A percentile compares a stretch with the other conserved stretches of the same genome.
Evolutionary conservation across 495 filamentous ascomycete genomes (phyloP).

Genomic region (Penicillium odoratum): DNA sequence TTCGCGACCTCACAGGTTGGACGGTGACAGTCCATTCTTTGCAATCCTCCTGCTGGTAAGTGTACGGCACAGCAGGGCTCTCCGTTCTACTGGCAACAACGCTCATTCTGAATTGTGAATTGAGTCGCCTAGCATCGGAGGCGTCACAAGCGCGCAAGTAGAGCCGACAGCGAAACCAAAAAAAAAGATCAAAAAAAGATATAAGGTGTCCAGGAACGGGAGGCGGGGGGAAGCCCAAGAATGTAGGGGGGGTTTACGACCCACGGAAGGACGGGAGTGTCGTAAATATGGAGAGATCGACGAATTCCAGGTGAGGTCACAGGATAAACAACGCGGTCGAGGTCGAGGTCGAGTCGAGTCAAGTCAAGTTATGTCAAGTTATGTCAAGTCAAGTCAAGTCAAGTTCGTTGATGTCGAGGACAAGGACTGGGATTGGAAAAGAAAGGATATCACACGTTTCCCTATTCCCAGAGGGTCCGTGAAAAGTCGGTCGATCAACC

Average conservation of each 20-base stretch:
- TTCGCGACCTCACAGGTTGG: constrained; percentile 35
- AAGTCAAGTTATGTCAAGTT: background rate
- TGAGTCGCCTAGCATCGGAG: constrained; percentile 27
- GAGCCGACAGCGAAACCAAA: background rate
- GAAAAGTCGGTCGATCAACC: constrained; percentile 23
- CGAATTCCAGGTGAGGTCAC: constrained; percentile 17
- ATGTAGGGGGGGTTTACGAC: constrained; percentile 21
- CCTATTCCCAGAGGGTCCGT: background rate
- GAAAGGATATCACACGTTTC: background rate
- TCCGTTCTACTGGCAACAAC: constrained; percentile 47
- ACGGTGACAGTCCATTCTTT: constrained; percentile 32
- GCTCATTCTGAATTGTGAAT: constrained; percentile 39
- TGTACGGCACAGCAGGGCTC: constrained; percentile 35
- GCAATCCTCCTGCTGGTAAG: constrained; percentile 24
- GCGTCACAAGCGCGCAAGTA: constrained; percentile 8
- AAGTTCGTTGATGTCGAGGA: too few relatives aligned
- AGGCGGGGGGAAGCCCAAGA: constrained; percentile 17
- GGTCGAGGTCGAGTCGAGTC: background rate
- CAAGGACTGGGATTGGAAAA: background rate
- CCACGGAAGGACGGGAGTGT: constrained; percentile 12
- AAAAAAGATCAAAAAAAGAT: constrained; percentile 5
- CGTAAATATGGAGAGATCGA: constrained; percentile 21
- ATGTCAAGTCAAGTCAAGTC: background rate
- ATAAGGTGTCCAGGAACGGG: constrained; percentile 12
- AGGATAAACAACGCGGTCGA: background rate